These are phyloP conservation scores for Dendrothele bispora DNA, from an alignment of 768 basidiomycete species.

Conservation along the genomic window DNA sequence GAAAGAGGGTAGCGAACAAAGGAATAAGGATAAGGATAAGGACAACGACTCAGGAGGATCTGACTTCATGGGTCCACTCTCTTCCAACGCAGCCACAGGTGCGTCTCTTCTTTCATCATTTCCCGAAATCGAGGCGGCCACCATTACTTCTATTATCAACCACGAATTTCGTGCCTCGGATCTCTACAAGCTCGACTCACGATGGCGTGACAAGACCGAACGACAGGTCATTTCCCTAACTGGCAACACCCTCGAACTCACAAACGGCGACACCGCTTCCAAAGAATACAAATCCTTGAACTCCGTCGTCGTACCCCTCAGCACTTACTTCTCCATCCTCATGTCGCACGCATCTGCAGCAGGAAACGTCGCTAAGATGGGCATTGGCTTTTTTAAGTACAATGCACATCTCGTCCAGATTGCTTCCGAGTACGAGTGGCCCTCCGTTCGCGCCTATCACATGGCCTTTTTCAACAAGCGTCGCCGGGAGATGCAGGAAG, in stretches of 20 bases:
- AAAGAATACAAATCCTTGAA: conserved; percentile 13
- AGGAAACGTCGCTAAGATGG: background rate
- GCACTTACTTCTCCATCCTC: conserved; percentile 2
- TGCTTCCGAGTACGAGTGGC: background rate
- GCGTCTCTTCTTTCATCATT: too few relatives aligned
- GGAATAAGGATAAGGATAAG: too few relatives aligned
- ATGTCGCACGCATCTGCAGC: background rate
- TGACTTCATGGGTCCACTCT: too few relatives aligned
- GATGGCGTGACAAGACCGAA: conserved; percentile 13
- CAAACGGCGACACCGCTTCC: conserved; percentile 4
- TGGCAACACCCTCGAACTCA: conserved; percentile 8
- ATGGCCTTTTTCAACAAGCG: conserved; percentile 1
- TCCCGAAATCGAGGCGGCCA: conserved; percentile 15
- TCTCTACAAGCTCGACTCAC: conserved; percentile 13
- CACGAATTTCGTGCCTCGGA: conserved; percentile 11
- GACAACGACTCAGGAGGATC: too few relatives aligned
- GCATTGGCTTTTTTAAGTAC: background rate
- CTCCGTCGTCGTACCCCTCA: conserved; percentile 13
- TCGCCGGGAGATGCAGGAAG: background rate
- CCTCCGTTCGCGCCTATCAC: background rate
- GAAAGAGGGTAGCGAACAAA: too few relatives aligned
- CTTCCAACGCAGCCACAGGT: too few relatives aligned
- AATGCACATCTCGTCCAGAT: background rate
- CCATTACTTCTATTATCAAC: conserved; percentile 2
- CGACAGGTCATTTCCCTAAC: conserved; percentile 9